phyloP scores from a whole-genome alignment of 805 yeast species.

The Nakazawaea ambrosiae region DNA sequence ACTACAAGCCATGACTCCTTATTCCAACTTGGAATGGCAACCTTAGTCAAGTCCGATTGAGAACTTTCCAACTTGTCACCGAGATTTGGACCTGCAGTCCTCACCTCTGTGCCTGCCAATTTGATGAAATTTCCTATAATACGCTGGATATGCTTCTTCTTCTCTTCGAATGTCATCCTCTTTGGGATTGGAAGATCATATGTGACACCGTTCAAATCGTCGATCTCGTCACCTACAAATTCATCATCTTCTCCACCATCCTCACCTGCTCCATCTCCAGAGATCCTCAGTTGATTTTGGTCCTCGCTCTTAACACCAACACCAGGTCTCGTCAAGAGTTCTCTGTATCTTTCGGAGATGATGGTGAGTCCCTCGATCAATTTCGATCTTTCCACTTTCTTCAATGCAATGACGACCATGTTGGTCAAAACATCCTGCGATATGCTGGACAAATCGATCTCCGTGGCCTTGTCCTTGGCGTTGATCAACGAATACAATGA shows the following conservation, averaged over 20 bases:
- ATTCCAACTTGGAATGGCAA: conserved; percentile 44
- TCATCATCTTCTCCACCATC: conserved; percentile 17
- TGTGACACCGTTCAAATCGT: conserved; percentile 24
- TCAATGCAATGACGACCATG: conserved; percentile 63
- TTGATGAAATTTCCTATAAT: conserved; percentile 55
- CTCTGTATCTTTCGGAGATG: conserved; percentile 57
- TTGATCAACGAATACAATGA: conserved; percentile 63
- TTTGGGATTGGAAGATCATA: conserved; percentile 52
- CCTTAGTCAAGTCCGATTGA: conserved; percentile 47
- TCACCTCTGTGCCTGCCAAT: conserved; percentile 30
- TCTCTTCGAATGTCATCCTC: conserved; percentile 43
- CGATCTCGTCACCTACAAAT: conserved; percentile 22
- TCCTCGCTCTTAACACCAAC: conserved; percentile 16
- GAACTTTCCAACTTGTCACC: conserved; percentile 17
- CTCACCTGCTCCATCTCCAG: background rate
- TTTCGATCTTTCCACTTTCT: conserved; percentile 41
- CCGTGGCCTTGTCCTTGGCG: conserved; percentile 45
- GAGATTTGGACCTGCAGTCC: conserved; percentile 10
- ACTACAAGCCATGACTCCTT: conserved; percentile 72
- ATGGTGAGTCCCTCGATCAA: conserved; percentile 65
- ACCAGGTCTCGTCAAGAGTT: conserved; percentile 27
- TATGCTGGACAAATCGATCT: conserved; percentile 64
- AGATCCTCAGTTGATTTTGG: background rate
- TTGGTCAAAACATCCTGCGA: conserved; percentile 57
- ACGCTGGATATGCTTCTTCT: conserved; percentile 47